Evolutionary conservation across 345 rosid species (phyloP), one percentile per base, ranked within the genome.

Genomic region (Eucalyptus viminalis): DNA sequence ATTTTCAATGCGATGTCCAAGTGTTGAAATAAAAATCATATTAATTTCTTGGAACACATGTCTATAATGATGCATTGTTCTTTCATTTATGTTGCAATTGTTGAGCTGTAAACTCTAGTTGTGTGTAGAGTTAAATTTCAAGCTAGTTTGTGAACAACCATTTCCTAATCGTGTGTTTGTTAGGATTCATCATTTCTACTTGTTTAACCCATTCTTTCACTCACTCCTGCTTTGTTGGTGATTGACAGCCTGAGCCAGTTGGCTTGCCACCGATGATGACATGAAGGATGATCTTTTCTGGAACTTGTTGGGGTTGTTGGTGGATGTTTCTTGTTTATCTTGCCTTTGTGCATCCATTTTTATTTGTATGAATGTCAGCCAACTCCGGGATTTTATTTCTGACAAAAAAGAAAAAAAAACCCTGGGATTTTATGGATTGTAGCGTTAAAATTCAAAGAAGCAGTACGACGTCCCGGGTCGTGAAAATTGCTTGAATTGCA

Each of bases 281-380:
- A 31, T 4, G 76, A 40, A 67, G 0, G 22, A 15, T 8, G 21
- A 67, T 67, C 6, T 7, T 65, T n/a, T 2, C n/a, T 0, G 6
- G 5, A 16, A 13, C 3, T 65, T 5, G 17, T 14, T n/a, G 2
- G 11, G 40, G 76, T 65, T n/a, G 37, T 31, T 16, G 10, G 10
- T 65, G 76, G 13, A 7, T 3, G 76, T 65, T n/a, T 65, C 1
- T 7, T 65, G 76, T 65, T n/a, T 65, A 65, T 5, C 34, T 62
- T 62, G 0, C 31, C 34, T 29, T 62, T 13, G 72, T 29, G 72
- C 37, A 65, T 65, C 9, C 76, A 15, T n/a, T 34, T 65, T n/a
- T 56, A 65, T 65, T n/a, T 14, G 40, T 14, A 34, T 7, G 40
- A 65, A 65, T 4, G 40, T 4, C 9, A 14, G 40, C 72, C 72